These are phyloP conservation scores for Rhamnella rubrinervis DNA, from an alignment of 331 rosid genomes.

Conservation along the genomic window DNA sequence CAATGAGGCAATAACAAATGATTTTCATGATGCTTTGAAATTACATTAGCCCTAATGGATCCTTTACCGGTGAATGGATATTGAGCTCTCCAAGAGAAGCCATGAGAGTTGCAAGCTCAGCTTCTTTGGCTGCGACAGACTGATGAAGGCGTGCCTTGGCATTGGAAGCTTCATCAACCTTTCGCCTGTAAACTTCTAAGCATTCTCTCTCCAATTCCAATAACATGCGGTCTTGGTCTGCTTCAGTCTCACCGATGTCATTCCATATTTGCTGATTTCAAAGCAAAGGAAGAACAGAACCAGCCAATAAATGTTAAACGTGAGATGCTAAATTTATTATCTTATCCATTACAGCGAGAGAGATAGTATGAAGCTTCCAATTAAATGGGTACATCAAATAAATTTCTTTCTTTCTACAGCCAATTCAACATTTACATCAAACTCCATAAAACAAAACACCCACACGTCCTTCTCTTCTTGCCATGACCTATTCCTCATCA, in stretches of 20 bases:
- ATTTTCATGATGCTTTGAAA: neutral
- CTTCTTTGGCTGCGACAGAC: slow-evolving; percentile 88
- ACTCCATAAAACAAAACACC: neutral
- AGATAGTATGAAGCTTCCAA: neutral
- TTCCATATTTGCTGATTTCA: slow-evolving; percentile 84
- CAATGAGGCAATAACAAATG: slow-evolving; percentile 1
- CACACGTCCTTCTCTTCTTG: slow-evolving; percentile 1
- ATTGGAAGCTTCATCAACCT: slow-evolving; percentile 88
- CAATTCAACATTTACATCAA: neutral
- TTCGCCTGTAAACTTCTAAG: slow-evolving; percentile 85
- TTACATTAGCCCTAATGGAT: neutral
- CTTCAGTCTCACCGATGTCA: slow-evolving; percentile 88
- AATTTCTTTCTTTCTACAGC: neutral
- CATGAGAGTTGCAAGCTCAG: slow-evolving; percentile 86
- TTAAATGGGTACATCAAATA: neutral
- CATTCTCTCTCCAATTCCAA: slow-evolving; percentile 91
- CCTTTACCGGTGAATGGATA: slow-evolving; percentile 69
- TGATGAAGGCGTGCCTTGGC: slow-evolving; percentile 91
- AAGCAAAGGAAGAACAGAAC: slow-evolving; percentile 15
- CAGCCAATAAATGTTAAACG: slow-evolving; percentile 10
- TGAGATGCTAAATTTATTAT: neutral
- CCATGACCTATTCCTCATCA: neutral
- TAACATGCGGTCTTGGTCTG: slow-evolving; percentile 79
- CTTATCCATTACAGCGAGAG: neutral
- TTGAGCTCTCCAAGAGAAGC: slow-evolving; percentile 91